These are phyloP conservation scores for Aspergillus ellipticus DNA, from an alignment of 495 filamentous ascomycete species.

Conservation along the genomic window DNA sequence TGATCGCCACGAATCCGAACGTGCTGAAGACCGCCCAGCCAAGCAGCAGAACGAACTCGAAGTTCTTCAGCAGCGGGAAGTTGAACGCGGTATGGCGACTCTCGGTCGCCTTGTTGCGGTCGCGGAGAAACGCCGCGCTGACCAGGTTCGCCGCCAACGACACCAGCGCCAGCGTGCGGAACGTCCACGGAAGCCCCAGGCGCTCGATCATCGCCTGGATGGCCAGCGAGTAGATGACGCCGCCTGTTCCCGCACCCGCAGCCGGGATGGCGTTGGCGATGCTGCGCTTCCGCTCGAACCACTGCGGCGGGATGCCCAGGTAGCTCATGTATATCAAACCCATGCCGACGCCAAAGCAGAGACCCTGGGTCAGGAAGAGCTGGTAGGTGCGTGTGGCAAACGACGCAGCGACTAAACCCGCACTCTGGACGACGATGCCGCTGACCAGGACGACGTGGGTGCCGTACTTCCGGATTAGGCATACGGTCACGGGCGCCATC, in stretches of 20 bases:
- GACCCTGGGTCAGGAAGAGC: constrained; percentile 66
- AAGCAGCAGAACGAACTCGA: constrained; percentile 43
- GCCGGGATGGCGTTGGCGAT: constrained; percentile 49
- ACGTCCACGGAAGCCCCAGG: constrained; percentile 45
- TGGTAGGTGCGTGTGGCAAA: constrained; percentile 65
- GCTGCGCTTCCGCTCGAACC: constrained; percentile 55
- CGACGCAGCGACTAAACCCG: constrained; percentile 56
- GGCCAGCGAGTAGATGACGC: constrained; percentile 47
- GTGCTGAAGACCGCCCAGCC: constrained; percentile 45
- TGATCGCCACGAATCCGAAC: constrained; percentile 48
- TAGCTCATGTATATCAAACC: constrained; percentile 67
- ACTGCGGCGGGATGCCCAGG: constrained; percentile 60
- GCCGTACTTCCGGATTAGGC: constrained; percentile 46
- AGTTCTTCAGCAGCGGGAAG: constrained; percentile 29
- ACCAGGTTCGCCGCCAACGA: constrained; percentile 37
- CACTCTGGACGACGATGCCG: constrained; percentile 52
- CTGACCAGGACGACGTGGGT: constrained; percentile 50
- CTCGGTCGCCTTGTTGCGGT: constrained; percentile 40
- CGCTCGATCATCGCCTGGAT: constrained; percentile 43
- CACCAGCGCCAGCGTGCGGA: constrained; percentile 47
- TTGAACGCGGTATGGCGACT: constrained; percentile 28
- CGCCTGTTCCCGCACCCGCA: constrained; percentile 49
- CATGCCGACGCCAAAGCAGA: constrained; percentile 67
- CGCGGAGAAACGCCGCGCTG: constrained; percentile 36
- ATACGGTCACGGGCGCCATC: constrained; percentile 56